Base-by-base conservation (phyloP, 2,329 filamentous ascomycete species). In the Pseudophaeomoniella oleicola region DNA sequence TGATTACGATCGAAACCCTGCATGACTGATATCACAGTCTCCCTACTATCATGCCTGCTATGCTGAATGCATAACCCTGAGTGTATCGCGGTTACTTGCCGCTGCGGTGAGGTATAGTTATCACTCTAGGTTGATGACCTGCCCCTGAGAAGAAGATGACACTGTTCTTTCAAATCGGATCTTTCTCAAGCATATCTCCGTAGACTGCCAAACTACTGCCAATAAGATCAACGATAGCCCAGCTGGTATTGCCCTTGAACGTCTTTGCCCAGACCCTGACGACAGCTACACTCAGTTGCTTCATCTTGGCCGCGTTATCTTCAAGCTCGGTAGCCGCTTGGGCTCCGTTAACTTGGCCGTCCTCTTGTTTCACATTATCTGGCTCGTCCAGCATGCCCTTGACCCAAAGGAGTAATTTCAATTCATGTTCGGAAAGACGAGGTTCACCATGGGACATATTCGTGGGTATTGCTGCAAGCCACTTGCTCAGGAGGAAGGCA, bases 331-430 rank as follows among this genome's bases (percentile, higher is more conserved):
- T n/a, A 38, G 60, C 39, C 31, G 63, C 60, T 12, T 55, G 54
- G 10, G 52, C 51, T 2, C 57, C 13, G 11, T 17, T 13, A 9
- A 10, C 17, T 19, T 13, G 14, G 9, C 15, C 30, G n/a, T 55
- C 3, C 50, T 48, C 12, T 55, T 50, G 39, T 54, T 53, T 17
- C 16, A 57, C 57, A 58, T 63, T 64, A 39, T 65, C 61, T 10
- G 62, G 63, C 50, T 65, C 62, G 42, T 65, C 61, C 51, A 65
- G 63, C 54, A 65, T 63, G 41, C 59, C 62, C 37, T 63, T 63
- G 30, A 65, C 61, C 62, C 62, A 65, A 16, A 63, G 44, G 9
- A 65, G 53, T 11, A 65, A 46, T 42, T 65, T 65, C 4, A 60
- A 50, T 46, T 65, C 62, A 40, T 65, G 62, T 17, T 64, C 62